These are phyloP conservation scores for Eucalyptus cladocalyx DNA, from an alignment of 345 rosid genomes.

Conservation along the genomic window DNA sequence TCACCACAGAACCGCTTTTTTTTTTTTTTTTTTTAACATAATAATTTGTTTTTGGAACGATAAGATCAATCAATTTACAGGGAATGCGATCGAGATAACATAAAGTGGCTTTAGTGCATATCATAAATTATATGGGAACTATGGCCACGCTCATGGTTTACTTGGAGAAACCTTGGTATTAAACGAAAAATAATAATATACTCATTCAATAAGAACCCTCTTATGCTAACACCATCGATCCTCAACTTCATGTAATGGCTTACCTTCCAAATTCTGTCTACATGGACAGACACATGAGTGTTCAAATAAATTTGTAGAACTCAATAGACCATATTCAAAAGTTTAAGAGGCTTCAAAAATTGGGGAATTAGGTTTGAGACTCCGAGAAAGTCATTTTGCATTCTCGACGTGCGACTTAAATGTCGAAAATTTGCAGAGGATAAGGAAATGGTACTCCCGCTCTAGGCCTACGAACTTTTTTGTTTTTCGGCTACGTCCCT, in stretches of 20 bases:
- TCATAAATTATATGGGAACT: neutral
- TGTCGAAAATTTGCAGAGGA: neutral
- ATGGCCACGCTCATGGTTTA: neutral
- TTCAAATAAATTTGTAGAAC: neutral
- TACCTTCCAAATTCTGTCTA: neutral
- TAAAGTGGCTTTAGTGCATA: neutral
- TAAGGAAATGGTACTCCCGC: neutral
- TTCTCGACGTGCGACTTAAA: neutral
- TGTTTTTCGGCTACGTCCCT: neutral
- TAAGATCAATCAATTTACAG: neutral
- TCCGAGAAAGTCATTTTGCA: neutral
- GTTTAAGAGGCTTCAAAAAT: neutral
- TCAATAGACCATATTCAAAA: neutral
- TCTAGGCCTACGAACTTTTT: neutral
- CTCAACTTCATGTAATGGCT: neutral
- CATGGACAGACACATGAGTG: neutral
- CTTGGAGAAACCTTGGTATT: neutral
- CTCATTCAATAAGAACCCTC: neutral
- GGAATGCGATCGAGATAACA: neutral
- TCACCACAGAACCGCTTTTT: neutral
- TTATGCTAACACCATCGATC: neutral
- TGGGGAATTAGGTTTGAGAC: neutral
- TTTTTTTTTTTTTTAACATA: neutral
- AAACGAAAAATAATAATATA: neutral
- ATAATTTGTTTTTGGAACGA: neutral